Percentiles rank a stretch among this genome's conserved stretches.
phyloP scores from a whole-genome alignment of 257 asterid genomes.

The Penstemon newberryi region DNA sequence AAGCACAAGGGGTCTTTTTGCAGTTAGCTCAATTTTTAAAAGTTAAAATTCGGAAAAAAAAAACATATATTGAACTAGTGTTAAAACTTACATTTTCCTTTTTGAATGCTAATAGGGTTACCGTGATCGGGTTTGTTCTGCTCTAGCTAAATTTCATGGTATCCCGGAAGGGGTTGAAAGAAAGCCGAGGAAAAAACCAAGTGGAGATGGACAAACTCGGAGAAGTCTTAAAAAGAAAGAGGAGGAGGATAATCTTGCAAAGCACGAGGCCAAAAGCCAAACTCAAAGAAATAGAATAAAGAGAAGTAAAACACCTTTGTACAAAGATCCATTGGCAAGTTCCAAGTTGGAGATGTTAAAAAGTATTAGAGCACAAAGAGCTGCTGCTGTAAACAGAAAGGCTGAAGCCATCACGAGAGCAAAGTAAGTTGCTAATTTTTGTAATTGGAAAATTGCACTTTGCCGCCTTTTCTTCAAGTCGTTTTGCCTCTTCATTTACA shows the following conservation, averaged over 20 bases:
- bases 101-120: slow-evolving; percentile 46
- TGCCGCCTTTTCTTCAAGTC: no score
- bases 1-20: no score
- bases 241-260: slow-evolving; percentile 33
- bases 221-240: slow-evolving; percentile 40
- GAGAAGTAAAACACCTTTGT: slow-evolving; percentile 52
- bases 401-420: slow-evolving; percentile 67
- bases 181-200: slow-evolving; percentile 59
- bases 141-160: slow-evolving; percentile 72
- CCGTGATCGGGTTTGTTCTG: slow-evolving; percentile 68
- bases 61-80: no score
- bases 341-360: slow-evolving; percentile 83
- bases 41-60: no score
- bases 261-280: slow-evolving; percentile 38
- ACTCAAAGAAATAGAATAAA: slow-evolving; percentile 39
- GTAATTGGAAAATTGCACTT: neutral
- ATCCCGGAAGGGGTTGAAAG: slow-evolving; percentile 50
- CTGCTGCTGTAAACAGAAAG: slow-evolving; percentile 46
- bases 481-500: no score
- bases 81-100: neutral
- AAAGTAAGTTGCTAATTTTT: slow-evolving; percentile 50
- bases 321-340: slow-evolving; percentile 76
- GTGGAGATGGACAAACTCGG: slow-evolving; percentile 47
- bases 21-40: no score
- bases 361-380: slow-evolving; percentile 70